phyloP scores from a whole-genome alignment of 139 green algal genomes.

The Tetraselmis striata region DNA sequence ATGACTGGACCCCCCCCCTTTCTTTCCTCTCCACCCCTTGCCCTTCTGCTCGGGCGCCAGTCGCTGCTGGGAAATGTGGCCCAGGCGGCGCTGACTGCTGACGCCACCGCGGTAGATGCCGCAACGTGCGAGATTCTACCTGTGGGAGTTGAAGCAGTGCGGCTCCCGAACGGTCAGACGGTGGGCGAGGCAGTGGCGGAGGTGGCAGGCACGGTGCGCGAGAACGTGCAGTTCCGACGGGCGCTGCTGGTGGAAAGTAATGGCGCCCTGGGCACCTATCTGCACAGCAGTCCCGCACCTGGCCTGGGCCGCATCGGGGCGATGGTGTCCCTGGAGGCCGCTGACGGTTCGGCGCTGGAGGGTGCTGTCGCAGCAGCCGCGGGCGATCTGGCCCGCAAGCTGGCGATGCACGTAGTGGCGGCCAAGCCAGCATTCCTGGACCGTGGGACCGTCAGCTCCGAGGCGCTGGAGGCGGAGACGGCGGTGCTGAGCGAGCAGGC shows the following conservation, averaged over 20 bases:
- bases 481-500: conserved; percentile 42
- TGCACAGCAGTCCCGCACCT: conserved; percentile 44
- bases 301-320: conserved; percentile 50
- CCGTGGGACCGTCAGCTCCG: conserved; percentile 29
- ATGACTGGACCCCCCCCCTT: too few species aligned
- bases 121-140: conserved; percentile 7
- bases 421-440: conserved; percentile 51
- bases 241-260: conserved; percentile 23
- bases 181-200: conserved; percentile 47
- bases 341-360: not conserved
- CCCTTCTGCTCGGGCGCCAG: too few species aligned
- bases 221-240: conserved; percentile 75
- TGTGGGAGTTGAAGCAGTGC: not conserved
- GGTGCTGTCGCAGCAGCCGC: conserved; percentile 8
- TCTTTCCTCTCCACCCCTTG: too few species aligned
- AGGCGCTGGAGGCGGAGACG: conserved; percentile 44
- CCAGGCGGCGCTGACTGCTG: conserved; percentile 33
- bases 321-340: conserved; percentile 28
- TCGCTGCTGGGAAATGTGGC: conserved; percentile 59
- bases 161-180: not conserved
- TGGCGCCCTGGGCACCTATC: conserved; percentile 50
- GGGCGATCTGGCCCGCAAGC: conserved; percentile 35
- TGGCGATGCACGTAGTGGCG: conserved; percentile 70
- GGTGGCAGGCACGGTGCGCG: conserved; percentile 59
- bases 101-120: not conserved